Conservation (phyloP, 495 filamentous ascomycete species). For the Penicillium arizonense region DNA sequence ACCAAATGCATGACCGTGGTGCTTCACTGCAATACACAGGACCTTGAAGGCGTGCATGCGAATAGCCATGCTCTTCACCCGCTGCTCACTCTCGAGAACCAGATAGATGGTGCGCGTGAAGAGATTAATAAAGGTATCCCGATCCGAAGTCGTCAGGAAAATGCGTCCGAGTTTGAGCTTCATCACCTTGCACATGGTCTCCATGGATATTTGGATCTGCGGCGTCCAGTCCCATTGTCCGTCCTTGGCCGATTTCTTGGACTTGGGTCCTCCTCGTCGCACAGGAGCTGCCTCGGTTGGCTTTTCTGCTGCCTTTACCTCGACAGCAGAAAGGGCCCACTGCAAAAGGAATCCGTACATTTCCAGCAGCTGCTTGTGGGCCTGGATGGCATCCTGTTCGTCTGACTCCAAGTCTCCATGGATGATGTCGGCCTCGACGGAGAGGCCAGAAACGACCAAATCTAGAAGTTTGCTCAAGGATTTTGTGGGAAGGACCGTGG, state of each 20-base stretch:
- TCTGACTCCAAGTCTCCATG: slow-evolving; percentile 86
- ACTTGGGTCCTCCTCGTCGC: slow-evolving; percentile 73
- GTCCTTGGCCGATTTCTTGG: slow-evolving; percentile 73
- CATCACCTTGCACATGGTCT: slow-evolving; percentile 93
- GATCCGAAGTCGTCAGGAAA: slow-evolving; percentile 93
- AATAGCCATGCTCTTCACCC: slow-evolving; percentile 86
- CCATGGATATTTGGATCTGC: slow-evolving; percentile 84
- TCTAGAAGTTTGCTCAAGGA: slow-evolving; percentile 92
- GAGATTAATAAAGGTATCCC: slow-evolving; percentile 89
- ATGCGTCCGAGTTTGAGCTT: slow-evolving; percentile 89
- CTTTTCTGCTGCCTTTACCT: slow-evolving; percentile 91
- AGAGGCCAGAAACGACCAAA: slow-evolving; percentile 86
- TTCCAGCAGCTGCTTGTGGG: slow-evolving; percentile 89
- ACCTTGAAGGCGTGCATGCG: slow-evolving; percentile 98
- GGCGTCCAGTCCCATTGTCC: slow-evolving; percentile 82
- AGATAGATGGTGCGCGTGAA: slow-evolving; percentile 94
- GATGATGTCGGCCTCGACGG: slow-evolving; percentile 84
- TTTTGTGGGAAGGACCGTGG: slow-evolving; percentile 73
- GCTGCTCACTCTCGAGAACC: slow-evolving; percentile 88
- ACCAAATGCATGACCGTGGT: slow-evolving; percentile 98
- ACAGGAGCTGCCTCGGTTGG: slow-evolving; percentile 64
- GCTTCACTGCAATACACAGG: slow-evolving; percentile 93
- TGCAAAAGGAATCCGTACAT: slow-evolving; percentile 93
- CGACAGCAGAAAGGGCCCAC: slow-evolving; percentile 90
- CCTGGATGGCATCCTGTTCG: slow-evolving; percentile 79